A percentile compares a stretch with the other conserved stretches of the same genome.
phyloP scores from a whole-genome alignment of 768 basidiomycete species.

The Krasilnikovozyma curviuscula region DNA sequence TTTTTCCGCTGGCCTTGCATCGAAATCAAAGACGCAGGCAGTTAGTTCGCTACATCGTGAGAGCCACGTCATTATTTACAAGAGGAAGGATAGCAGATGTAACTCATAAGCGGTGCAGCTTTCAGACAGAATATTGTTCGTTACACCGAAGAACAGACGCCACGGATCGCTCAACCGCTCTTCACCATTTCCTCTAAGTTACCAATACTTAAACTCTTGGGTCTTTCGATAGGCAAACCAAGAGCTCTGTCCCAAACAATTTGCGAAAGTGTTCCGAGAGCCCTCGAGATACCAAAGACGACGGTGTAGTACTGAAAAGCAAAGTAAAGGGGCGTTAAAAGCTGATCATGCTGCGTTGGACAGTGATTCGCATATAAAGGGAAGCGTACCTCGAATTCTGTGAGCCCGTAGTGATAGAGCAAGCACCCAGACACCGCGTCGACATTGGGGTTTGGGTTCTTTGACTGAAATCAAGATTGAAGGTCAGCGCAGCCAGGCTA shows the following conservation, averaged over 20 bases:
- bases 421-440: conserved; percentile 53
- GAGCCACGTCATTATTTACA: too few species aligned
- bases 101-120: too few species aligned
- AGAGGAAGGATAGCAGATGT: too few species aligned
- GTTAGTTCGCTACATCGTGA: too few species aligned
- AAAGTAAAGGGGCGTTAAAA: background rate
- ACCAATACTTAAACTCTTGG: conserved; percentile 38
- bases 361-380: conserved; percentile 22
- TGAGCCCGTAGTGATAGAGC: conserved; percentile 1
- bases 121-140: too few species aligned
- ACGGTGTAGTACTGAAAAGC: conserved; percentile 84
- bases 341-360: conserved; percentile 39
- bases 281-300: conserved; percentile 82
- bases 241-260: conserved; percentile 43
- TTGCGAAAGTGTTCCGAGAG: background rate
- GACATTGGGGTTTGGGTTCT: conserved; percentile 48
- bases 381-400: conserved; percentile 6
- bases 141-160: too few species aligned
- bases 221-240: conserved; percentile 69
- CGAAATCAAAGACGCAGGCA: too few species aligned
- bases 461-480: too few species aligned
- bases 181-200: conserved; percentile 1
- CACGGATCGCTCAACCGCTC: too few species aligned
- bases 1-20: too few species aligned
- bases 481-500: too few species aligned